Percentiles rank a stretch among this genome's conserved stretches.
Evolutionary conservation across 192 early-diverging fungal genomes (phyloP).

Genomic region (Coemansia aciculifera): DNA sequence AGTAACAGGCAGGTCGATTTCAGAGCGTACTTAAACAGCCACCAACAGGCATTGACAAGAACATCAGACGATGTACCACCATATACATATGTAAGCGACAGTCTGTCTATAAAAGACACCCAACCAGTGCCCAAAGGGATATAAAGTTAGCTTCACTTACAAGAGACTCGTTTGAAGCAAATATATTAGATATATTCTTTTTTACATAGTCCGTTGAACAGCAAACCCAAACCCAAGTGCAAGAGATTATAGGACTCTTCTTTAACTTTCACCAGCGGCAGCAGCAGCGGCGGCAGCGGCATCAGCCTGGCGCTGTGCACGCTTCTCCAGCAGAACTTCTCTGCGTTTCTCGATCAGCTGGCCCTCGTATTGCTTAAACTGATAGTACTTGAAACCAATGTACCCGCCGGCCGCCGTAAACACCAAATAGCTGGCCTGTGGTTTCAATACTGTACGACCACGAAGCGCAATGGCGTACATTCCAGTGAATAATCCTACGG

Average conservation of each 20-base stretch:
- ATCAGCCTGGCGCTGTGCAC: conserved; percentile 38
- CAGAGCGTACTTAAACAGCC: too few relatives aligned
- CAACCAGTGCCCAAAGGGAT: not conserved
- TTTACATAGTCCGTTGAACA: not conserved
- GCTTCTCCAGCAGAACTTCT: conserved; percentile 36
- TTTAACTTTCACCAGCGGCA: not conserved
- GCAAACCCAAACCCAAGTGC: not conserved
- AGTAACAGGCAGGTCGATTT: too few relatives aligned
- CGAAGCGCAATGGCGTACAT: conserved; percentile 52
- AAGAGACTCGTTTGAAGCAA: not conserved
- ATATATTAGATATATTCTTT: not conserved
- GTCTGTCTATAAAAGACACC: not conserved
- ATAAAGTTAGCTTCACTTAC: not conserved
- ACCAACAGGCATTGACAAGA: too few relatives aligned
- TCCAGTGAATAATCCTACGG: conserved; percentile 42
- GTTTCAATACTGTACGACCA: conserved; percentile 34
- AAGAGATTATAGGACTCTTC: not conserved
- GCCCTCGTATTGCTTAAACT: conserved; percentile 26
- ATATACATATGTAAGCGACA: not conserved
- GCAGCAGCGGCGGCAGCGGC: conserved; percentile 9
- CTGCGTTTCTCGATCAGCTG: conserved; percentile 38
- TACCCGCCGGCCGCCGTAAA: conserved; percentile 27
- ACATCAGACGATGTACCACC: not conserved
- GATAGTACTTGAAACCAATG: conserved; percentile 38
- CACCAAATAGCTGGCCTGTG: conserved; percentile 40